Percentiles rank a stretch among this genome's conserved stretches.
phyloP scores from a whole-genome alignment of 306 rosid genomes.

The Carpinus fangiana region DNA sequence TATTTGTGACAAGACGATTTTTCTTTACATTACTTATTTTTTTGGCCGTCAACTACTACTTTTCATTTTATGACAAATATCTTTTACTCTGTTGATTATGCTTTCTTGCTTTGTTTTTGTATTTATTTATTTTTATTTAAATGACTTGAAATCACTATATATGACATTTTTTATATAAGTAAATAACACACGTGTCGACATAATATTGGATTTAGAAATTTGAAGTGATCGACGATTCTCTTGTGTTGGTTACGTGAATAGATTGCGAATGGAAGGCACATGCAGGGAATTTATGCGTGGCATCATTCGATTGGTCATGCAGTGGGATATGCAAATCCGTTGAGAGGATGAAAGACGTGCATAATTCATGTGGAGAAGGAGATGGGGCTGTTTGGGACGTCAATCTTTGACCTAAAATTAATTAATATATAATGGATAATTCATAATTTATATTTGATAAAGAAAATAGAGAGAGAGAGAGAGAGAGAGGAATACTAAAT shows the following conservation, averaged over 20 bases:
- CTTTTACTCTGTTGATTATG: too few relatives aligned
- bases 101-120: too few relatives aligned
- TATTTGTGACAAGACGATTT: too few relatives aligned
- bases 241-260: conserved; percentile 2
- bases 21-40: too few relatives aligned
- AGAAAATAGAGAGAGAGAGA: neutral
- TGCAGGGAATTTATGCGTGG: conserved; percentile 75
- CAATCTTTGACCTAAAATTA: conserved; percentile 34
- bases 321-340: conserved; percentile 84
- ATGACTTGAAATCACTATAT: too few relatives aligned
- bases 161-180: too few relatives aligned
- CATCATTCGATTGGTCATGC: conserved; percentile 91
- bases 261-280: conserved; percentile 78
- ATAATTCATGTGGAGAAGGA: conserved; percentile 72
- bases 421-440: neutral
- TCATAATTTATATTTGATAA: too few relatives aligned
- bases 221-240: neutral
- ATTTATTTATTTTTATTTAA: too few relatives aligned
- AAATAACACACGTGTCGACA: too few relatives aligned
- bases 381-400: conserved; percentile 64
- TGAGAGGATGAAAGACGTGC: conserved; percentile 71
- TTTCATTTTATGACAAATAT: too few relatives aligned
- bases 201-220: too few relatives aligned
- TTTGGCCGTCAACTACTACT: too few relatives aligned
- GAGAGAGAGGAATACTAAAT: neutral